Conservation (phyloP, 2,329 filamentous ascomycete genomes). For the Diaporthe sp. region DNA sequence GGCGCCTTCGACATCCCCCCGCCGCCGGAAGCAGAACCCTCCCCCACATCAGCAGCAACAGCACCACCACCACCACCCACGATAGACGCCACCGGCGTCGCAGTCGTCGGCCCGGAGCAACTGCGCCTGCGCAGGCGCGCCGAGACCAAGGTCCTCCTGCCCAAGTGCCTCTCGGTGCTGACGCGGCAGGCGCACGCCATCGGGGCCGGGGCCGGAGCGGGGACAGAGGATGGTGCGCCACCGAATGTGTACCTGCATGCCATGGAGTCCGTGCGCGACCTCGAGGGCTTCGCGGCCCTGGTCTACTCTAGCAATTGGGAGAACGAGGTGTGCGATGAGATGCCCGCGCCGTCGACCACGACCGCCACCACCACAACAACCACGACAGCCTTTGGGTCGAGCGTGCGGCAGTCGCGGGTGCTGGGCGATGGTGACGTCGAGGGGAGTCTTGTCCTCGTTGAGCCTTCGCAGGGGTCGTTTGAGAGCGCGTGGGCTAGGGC, state of each 20-base stretch:
- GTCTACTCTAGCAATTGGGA: constrained; percentile 90
- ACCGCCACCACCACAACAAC: background rate
- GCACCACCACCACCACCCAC: background rate
- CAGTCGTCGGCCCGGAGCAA: constrained; percentile 60
- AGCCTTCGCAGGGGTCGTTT: constrained; percentile 59
- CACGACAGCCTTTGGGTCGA: constrained; percentile 25
- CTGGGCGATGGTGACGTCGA: constrained; percentile 46
- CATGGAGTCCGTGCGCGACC: constrained; percentile 80
- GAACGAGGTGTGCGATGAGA: constrained; percentile 66
- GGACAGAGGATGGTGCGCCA: constrained; percentile 25
- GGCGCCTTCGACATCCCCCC: constrained; percentile 77
- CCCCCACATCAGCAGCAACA: background rate
- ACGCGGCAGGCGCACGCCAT: constrained; percentile 92
- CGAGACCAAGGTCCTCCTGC: constrained; percentile 76
- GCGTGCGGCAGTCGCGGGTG: constrained; percentile 38
- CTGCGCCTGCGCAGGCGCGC: constrained; percentile 55
- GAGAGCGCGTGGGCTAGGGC: constrained; percentile 79
- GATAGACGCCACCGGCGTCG: constrained; percentile 39
- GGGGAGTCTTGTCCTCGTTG: constrained; percentile 66
- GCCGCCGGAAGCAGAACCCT: constrained; percentile 35
- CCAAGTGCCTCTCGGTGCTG: constrained; percentile 89
- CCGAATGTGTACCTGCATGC: constrained; percentile 77
- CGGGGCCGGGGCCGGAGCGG: constrained; percentile 69
- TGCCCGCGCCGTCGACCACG: constrained; percentile 45
- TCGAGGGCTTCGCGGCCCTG: constrained; percentile 87